A percentile compares a stretch with the other conserved stretches of the same genome.
Conservation (phyloP, 2,329 filamentous ascomycete genomes). For the Ascochyta lentis region DNA sequence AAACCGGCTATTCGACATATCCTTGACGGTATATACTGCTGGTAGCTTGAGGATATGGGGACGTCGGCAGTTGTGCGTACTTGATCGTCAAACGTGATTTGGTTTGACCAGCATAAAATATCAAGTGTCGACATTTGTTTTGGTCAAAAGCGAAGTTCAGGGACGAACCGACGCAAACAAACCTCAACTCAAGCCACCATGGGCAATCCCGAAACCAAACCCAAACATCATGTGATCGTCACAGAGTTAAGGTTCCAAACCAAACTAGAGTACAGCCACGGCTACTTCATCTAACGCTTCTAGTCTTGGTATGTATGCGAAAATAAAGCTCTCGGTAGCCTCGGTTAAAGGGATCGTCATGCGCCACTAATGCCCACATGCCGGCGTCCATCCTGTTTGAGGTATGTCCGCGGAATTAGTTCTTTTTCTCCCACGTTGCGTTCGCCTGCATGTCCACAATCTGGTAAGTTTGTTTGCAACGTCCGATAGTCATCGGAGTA, state of each 20-base stretch:
- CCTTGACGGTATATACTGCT: background rate
- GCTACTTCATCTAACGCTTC: background rate
- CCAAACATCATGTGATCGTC: background rate
- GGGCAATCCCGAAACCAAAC: background rate
- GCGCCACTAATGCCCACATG: slow-evolving; percentile 3
- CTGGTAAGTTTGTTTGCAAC: slow-evolving; percentile 7
- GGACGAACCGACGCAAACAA: background rate
- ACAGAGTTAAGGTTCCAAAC: background rate
- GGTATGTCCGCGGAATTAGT: background rate
- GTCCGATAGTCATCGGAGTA: slow-evolving; percentile 5
- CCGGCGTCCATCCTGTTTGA: slow-evolving; percentile 1
- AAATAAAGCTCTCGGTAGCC: background rate
- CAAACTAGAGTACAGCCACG: background rate
- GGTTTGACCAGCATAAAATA: background rate
- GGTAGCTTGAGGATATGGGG: background rate
- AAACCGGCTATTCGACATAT: slow-evolving; percentile 1
- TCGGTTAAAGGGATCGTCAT: slow-evolving; percentile 2
- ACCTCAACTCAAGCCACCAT: background rate
- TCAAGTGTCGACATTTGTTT: background rate
- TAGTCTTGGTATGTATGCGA: background rate
- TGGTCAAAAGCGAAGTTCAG: background rate
- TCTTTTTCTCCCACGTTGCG: slow-evolving; percentile 7
- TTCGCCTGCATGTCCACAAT: slow-evolving; percentile 5
- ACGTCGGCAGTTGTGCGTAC: background rate
- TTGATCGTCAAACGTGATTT: background rate